Evolutionary conservation across 1,284 basidiomycete species (phyloP).

Genomic region (Inonotus obliquus): DNA sequence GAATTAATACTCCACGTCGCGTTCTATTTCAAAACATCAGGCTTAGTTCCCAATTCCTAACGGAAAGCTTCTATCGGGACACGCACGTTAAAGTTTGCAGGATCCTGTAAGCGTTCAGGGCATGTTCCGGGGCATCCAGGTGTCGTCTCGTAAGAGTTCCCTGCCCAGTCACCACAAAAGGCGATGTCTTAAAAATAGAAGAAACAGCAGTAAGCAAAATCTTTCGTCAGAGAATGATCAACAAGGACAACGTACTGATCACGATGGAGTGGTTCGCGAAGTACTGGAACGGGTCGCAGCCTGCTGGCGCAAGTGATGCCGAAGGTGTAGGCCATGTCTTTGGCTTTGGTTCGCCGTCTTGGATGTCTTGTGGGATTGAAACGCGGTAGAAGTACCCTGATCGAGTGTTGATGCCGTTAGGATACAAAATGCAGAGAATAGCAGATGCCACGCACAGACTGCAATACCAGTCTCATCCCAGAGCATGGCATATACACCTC

Average conservation of each 20-base stretch:
- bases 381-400: conserved; percentile 71
- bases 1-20: conserved; percentile 26
- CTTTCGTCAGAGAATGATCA: background rate
- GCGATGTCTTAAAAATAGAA: conserved; percentile 56
- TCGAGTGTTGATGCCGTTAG: background rate
- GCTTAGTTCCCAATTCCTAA: background rate
- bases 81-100: conserved; percentile 43
- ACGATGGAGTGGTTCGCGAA: conserved; percentile 63
- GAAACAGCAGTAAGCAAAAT: background rate
- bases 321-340: conserved; percentile 60
- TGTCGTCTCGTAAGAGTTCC: conserved; percentile 67
- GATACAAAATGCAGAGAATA: background rate
- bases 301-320: conserved; percentile 50
- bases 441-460: conserved; percentile 47
- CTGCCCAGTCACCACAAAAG: conserved; percentile 82
- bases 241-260: conserved; percentile 38
- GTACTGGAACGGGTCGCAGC: conserved; percentile 54
- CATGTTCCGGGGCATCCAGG: conserved; percentile 70
- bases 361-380: conserved; percentile 64
- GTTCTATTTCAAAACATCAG: conserved; percentile 17
- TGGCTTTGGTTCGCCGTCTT: conserved; percentile 48
- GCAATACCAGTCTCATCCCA: conserved; percentile 72
- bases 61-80: background rate
- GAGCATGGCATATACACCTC: conserved; percentile 76
- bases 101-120: conserved; percentile 55